Evolutionary conservation across 1,284 basidiomycete genomes (phyloP).

Genomic region (Cryptococcus maquisensis): DNA sequence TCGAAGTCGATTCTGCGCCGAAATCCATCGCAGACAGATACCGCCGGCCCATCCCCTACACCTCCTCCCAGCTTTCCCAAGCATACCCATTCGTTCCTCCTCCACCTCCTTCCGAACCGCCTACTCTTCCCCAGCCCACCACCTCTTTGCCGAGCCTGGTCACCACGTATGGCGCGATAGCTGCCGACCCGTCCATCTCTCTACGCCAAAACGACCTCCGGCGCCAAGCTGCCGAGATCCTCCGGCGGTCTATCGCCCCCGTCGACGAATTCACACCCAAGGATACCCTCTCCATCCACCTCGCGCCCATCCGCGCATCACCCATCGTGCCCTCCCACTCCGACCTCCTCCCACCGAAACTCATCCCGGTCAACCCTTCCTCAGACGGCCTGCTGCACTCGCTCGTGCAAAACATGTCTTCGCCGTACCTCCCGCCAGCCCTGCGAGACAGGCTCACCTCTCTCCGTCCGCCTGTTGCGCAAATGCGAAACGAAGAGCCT

Average conservation of each 20-base stretch:
- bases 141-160: slow-evolving; percentile 34
- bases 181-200: slow-evolving; percentile 29
- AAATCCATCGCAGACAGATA: slow-evolving; percentile 39
- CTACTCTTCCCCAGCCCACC: slow-evolving; percentile 17
- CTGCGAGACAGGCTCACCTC: slow-evolving; percentile 40
- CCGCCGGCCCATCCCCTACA: slow-evolving; percentile 28
- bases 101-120: slow-evolving; percentile 6
- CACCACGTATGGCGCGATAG: slow-evolving; percentile 26
- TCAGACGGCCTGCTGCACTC: slow-evolving; percentile 25
- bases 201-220: slow-evolving; percentile 33
- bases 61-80: slow-evolving; percentile 30
- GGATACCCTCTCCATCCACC: slow-evolving; percentile 26
- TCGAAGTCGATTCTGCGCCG: slow-evolving; percentile 5
- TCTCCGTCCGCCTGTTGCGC: slow-evolving; percentile 31
- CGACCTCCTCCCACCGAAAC: slow-evolving; percentile 20
- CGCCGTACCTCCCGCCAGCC: slow-evolving; percentile 34
- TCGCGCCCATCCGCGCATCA: slow-evolving; percentile 26
- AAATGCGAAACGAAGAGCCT: slow-evolving; percentile 17
- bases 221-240: slow-evolving; percentile 31
- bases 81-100: slow-evolving; percentile 25
- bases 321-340: slow-evolving; percentile 37
- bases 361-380: slow-evolving; percentile 34
- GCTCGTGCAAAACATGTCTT: slow-evolving; percentile 33
- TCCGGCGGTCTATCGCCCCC: slow-evolving; percentile 31
- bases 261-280: slow-evolving; percentile 30